phyloP scores from a whole-genome alignment of 75 land plant species.

The Larix kaempferi region DNA sequence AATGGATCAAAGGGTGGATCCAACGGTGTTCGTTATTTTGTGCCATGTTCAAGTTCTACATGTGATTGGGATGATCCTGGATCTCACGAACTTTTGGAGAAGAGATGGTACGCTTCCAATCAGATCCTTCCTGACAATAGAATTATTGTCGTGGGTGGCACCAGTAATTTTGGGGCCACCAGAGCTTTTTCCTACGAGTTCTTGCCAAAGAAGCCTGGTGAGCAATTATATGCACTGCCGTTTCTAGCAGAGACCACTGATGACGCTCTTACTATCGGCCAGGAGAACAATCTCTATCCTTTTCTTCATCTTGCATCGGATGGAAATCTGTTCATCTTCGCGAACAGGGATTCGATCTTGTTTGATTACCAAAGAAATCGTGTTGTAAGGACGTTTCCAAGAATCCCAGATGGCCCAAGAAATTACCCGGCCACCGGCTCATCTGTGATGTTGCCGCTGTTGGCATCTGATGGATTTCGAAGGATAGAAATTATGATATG shows the following conservation, averaged over 20 bases:
- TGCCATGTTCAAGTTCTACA: conserved; percentile 20
- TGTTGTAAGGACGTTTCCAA: conserved; percentile 28
- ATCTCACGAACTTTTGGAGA: conserved; percentile 11
- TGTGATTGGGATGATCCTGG: conserved; percentile 44
- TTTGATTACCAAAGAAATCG: conserved; percentile 26
- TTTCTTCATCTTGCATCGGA: conserved; percentile 24
- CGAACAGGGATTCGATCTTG: conserved; percentile 43
- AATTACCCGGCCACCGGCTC: conserved; percentile 36
- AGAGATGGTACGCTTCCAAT: conserved; percentile 42
- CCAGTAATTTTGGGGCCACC: neutral
- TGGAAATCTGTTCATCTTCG: conserved; percentile 46
- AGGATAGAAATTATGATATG: conserved; percentile 54
- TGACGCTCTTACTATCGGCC: neutral
- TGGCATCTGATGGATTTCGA: conserved; percentile 1
- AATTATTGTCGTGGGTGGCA: conserved; percentile 56
- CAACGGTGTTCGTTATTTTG: conserved; percentile 28
- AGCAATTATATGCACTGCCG: conserved; percentile 17
- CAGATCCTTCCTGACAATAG: conserved; percentile 60
- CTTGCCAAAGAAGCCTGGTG: conserved; percentile 12
- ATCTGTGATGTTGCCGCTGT: conserved; percentile 28
- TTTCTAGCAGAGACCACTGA: conserved; percentile 13
- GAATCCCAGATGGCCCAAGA: conserved; percentile 27
- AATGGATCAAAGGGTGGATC: conserved; percentile 49
- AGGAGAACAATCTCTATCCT: conserved; percentile 35
- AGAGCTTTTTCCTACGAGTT: conserved; percentile 36